A percentile compares a stretch with the other conserved stretches of the same genome.
phyloP scores from a whole-genome alignment of 805 yeast species.

The Scheffersomyces amazonensis region DNA sequence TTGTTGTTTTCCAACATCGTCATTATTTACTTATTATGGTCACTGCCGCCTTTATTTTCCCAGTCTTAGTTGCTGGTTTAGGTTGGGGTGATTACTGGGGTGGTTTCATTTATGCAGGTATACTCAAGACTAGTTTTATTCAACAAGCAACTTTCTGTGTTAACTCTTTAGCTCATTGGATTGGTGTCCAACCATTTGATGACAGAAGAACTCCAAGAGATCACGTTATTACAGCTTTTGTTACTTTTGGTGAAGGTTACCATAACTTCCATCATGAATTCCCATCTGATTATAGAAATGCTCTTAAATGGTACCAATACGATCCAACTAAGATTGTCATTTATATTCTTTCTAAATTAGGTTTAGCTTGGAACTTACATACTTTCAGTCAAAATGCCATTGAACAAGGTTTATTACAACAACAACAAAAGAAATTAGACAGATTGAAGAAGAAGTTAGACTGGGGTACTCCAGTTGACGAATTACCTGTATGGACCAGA shows the following conservation, averaged over 20 bases:
- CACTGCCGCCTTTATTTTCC: constrained; percentile 60
- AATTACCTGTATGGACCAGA: constrained; percentile 74
- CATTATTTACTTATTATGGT: constrained; percentile 66
- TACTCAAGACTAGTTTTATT: constrained; percentile 63
- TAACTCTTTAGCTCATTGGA: constrained; percentile 83
- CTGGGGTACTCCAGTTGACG: constrained; percentile 72
- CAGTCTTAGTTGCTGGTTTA: constrained; percentile 60
- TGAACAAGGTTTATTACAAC: constrained; percentile 79
- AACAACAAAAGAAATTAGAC: constrained; percentile 77
- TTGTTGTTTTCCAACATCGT: constrained; percentile 78
- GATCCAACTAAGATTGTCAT: constrained; percentile 76
- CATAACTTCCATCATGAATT: constrained; percentile 90
- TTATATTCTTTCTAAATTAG: constrained; percentile 57
- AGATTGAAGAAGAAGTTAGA: constrained; percentile 56
- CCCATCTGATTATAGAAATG: constrained; percentile 87
- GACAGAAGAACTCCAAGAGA: constrained; percentile 87
- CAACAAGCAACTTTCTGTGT: constrained; percentile 89
- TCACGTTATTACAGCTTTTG: constrained; percentile 74
- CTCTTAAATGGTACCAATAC: constrained; percentile 82
- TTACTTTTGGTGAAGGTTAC: constrained; percentile 87
- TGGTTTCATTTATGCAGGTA: constrained; percentile 76
- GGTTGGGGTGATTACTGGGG: constrained; percentile 59
- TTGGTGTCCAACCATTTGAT: constrained; percentile 83
- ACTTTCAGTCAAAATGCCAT: constrained; percentile 78
- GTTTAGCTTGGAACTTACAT: constrained; percentile 70